Base-by-base conservation (phyloP, 2,329 filamentous ascomycete species). In the Diaporthe sp. region DNA sequence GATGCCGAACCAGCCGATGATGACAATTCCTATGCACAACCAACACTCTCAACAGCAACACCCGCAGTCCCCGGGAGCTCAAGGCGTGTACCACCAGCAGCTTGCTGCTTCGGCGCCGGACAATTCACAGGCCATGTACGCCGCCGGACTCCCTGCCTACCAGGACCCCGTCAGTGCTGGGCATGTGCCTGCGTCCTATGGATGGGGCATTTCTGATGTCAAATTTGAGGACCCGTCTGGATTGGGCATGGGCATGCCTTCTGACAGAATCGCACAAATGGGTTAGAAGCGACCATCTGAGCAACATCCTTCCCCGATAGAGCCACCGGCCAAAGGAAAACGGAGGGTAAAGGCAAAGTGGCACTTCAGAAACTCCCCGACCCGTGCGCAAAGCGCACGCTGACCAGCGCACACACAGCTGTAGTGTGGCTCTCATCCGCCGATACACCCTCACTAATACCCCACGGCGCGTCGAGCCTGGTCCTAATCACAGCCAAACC, bases 61-160 rank as follows among this genome's bases (percentile, higher is more conserved):
- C n/a, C 71, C 72, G 2, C 73, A 75, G 37, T 65, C 73, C 3
- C 58, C 68, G 13, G 75, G 55, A 17, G 44, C 68, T 20, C 75
- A 75, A 22, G 72, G 63, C 7, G 74, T 76, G 7, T 76, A 75
- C 68, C 60, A 67, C 28, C 72, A 37, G 5, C 73, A 75, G 49
- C 60, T 75, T 44, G 22, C 71, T 9, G 51, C 72, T 12, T 68
- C 73, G n/a, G 75, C 71, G 31, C 71, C 74, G 12, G 71, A 73
- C 47, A 37, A 53, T 22, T 63, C 71, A 25, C 71, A 73, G 44
- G 44, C 31, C 44, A 73, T 73, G 57, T 73, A 73, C 8, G 47
- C 42, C 17, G 7, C 22, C 44, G 58, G 71, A 9, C 58, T 73
- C 2, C 58, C 47, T 28, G 47, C 47, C 5, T 73, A 73, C 12